Evolutionary conservation across 352 stramenopile genomes (phyloP).

Genomic region (Phytopythium delawarense): DNA sequence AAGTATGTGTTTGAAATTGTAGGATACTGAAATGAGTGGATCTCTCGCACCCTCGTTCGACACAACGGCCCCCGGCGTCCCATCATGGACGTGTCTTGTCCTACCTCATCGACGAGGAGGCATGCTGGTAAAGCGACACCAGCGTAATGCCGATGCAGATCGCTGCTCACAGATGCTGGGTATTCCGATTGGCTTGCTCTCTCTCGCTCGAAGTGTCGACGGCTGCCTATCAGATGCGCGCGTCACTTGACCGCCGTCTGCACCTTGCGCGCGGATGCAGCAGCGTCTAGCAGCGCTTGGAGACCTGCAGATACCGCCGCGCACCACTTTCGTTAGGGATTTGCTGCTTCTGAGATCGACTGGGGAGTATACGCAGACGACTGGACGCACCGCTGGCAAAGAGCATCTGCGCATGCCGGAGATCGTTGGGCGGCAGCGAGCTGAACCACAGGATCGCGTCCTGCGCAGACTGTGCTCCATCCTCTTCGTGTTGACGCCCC

Average conservation of each 20-base stretch:
- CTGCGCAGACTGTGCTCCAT: not conserved
- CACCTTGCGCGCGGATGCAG: constrained; percentile 22
- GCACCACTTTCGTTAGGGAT: not conserved
- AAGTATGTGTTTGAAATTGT: too few species aligned
- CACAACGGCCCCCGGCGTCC: too few species aligned
- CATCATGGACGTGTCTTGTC: too few species aligned
- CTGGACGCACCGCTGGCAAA: constrained; percentile 43
- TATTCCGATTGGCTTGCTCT: too few species aligned
- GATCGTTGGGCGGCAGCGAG: constrained; percentile 56
- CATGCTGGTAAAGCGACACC: too few species aligned
- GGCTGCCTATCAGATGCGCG: not conserved
- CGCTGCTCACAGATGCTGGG: too few species aligned
- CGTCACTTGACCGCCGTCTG: constrained; percentile 18
- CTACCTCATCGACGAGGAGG: too few species aligned
- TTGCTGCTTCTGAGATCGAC: not conserved
- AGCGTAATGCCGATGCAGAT: too few species aligned
- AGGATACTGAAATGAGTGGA: not conserved
- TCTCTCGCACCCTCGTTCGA: too few species aligned
- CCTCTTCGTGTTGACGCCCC: constrained; percentile 11
- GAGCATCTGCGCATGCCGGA: constrained; percentile 58
- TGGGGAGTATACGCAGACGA: too few species aligned
- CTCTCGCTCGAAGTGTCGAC: too few species aligned
- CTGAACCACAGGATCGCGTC: constrained; percentile 68
- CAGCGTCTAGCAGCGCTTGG: constrained; percentile 31
- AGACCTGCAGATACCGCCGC: constrained; percentile 15